Base-by-base conservation (phyloP, 345 rosid genomes). In the Eucalyptus camaldulensis region DNA sequence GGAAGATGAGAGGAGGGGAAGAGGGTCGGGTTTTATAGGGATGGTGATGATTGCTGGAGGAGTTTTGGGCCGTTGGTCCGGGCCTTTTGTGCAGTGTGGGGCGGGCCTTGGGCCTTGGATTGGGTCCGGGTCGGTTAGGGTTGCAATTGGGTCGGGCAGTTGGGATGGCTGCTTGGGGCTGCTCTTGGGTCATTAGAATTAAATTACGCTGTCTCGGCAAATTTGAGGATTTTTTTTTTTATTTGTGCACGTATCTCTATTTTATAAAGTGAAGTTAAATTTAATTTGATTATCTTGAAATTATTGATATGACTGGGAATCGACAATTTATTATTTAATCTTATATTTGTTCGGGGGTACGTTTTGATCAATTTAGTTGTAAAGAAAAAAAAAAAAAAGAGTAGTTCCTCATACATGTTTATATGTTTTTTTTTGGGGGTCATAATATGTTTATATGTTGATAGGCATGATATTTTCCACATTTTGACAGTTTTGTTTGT, bases 1-100 rank as follows among this genome's bases (percentile, higher is more conserved):
- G 29, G 47, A 10, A 6, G 15, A 3, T 0, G 3, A 21, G 4
- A 5, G 0, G 2, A 4, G 2, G 27, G 9, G 88, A 65, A 33
- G 69, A 49, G 60, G 31, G 21, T 69, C 49, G 85, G 29, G 0
- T 69, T 87, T 87, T 87, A 54, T 56, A 40, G 47, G 88, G 80
- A 37, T 67, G 37, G 1, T 16, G 80, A 22, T 49, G 25, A 17
- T 27, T 24, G 54, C 69, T 67, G 27, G 43, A 21, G 29, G 40
- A 5, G 17, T 87, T 16, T 88, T 87, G 88, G 88, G 88, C 29
- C 53, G 3, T n/a, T 44, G 60, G 88, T 8, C 13, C 29, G 62
- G 62, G 62, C 62, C 62, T 56, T 56, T 33, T 43, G 54, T 60
- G 33, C 43, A 3, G 27, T 21, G 47, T 44, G 15, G 47, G 47